phyloP scores from a whole-genome alignment of 2,329 filamentous ascomycete species.

The Talaromyces verruculosus region DNA sequence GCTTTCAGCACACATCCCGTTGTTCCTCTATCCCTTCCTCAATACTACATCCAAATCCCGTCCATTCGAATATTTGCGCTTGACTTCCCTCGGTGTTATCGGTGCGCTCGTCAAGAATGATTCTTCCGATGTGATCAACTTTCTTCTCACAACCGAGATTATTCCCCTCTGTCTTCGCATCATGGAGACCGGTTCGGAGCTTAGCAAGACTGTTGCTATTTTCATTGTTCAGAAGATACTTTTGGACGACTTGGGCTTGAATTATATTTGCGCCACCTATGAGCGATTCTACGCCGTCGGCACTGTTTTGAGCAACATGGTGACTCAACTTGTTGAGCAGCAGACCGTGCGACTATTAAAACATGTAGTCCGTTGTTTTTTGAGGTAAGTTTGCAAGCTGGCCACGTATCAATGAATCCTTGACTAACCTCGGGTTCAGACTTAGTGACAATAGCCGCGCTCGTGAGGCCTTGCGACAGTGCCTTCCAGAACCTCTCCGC shows the following conservation, averaged over 20 bases:
- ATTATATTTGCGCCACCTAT: conserved; percentile 98
- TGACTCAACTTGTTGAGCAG: conserved; percentile 93
- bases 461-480: conserved; percentile 90
- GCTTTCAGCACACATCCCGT: conserved; percentile 80
- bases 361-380: conserved; percentile 95
- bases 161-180: conserved; percentile 96
- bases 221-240: conserved; percentile 99
- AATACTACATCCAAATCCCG: conserved; percentile 98
- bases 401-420: background rate
- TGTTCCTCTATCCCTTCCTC: conserved; percentile 96
- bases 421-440: conserved; percentile 47
- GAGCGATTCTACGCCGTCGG: conserved; percentile 98
- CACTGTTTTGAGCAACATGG: conserved; percentile 98
- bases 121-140: conserved; percentile 97
- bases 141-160: conserved; percentile 95
- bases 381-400: conserved; percentile 63
- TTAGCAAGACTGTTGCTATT: conserved; percentile 98
- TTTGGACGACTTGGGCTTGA: conserved; percentile 91
- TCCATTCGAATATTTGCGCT: conserved; percentile 93
- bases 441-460: conserved; percentile 95
- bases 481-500: conserved; percentile 94
- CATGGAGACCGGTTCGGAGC: conserved; percentile 97
- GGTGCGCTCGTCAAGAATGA: conserved; percentile 98
- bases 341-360: conserved; percentile 94
- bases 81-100: conserved; percentile 94